Conservation (phyloP, 176 grass and related monocot genomes). For the Rhynchospora tenuis region DNA sequence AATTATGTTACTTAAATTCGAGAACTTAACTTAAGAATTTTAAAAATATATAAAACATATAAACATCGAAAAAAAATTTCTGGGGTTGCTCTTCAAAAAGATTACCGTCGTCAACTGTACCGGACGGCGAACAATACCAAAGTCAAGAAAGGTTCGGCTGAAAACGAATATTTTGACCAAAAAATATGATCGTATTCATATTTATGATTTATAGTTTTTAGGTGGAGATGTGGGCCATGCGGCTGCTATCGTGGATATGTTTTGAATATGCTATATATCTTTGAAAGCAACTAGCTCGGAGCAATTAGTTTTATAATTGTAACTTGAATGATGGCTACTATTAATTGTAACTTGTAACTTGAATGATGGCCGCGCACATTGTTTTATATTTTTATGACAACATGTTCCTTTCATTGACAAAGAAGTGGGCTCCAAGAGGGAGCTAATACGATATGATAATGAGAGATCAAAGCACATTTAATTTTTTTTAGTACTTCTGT, state of each 20-base stretch:
- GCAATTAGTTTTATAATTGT: too few relatives aligned
- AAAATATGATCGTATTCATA: not conserved
- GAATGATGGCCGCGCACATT: not conserved
- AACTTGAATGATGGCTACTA: not conserved
- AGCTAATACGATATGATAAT: not conserved
- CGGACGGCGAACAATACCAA: not conserved
- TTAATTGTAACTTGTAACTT: not conserved
- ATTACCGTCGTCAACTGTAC: too few relatives aligned
- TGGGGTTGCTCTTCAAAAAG: too few relatives aligned
- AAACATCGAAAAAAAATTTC: too few relatives aligned
- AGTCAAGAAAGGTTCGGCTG: not conserved
- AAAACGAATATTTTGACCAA: not conserved
- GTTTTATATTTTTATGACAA: not conserved
- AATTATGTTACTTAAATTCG: too few relatives aligned
- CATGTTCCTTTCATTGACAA: not conserved
- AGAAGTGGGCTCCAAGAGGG: not conserved
- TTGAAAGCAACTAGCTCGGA: not conserved
- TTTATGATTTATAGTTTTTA: not conserved
- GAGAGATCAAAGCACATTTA: not conserved
- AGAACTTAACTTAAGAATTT: too few relatives aligned
- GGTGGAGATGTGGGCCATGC: too few relatives aligned
- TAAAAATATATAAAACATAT: too few relatives aligned
- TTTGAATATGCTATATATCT: not conserved
- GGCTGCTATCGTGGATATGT: too few relatives aligned
- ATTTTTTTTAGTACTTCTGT: not conserved